Percentiles rank a stretch among this genome's conserved stretches.
Conservation (phyloP, 192 early-diverging fungal genomes). For the Entophlyctis luteolus region DNA sequence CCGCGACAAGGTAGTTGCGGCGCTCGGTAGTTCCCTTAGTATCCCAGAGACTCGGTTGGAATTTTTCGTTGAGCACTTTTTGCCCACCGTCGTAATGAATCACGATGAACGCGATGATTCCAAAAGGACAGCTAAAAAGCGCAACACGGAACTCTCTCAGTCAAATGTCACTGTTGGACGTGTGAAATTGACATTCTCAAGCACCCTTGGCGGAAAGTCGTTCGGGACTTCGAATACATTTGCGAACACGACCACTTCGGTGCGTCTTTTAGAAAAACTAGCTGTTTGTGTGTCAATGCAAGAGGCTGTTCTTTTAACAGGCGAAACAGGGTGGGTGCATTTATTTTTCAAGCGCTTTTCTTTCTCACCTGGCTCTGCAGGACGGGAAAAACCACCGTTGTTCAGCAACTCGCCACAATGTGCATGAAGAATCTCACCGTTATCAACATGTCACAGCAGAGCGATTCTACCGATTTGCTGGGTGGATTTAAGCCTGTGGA, state of each 20-base stretch:
- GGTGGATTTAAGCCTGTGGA: constrained; percentile 98
- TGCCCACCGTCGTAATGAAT: constrained; percentile 51
- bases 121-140: not conserved
- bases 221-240: constrained; percentile 56
- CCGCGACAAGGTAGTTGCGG: constrained; percentile 59
- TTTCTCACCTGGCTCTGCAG: not conserved
- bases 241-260: constrained; percentile 79
- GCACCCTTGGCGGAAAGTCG: not conserved
- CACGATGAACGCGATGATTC: constrained; percentile 21
- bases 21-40: constrained; percentile 66
- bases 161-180: constrained; percentile 11
- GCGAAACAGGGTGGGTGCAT: constrained; percentile 75
- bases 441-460: constrained; percentile 97
- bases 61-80: constrained; percentile 66
- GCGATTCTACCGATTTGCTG: constrained; percentile 86
- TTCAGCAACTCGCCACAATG: constrained; percentile 85
- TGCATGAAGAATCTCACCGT: constrained; percentile 71
- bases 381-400: constrained; percentile 93
- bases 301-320: constrained; percentile 86
- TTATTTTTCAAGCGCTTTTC: not conserved
- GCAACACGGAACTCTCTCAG: not conserved
- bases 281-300: constrained; percentile 73
- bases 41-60: constrained; percentile 66
- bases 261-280: constrained; percentile 79
- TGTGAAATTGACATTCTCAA: not conserved